Percentiles rank a stretch among this genome's conserved stretches.
Evolutionary conservation across 805 yeast genomes (phyloP).

Genomic region (Teunomyces barrocoloradensis): DNA sequence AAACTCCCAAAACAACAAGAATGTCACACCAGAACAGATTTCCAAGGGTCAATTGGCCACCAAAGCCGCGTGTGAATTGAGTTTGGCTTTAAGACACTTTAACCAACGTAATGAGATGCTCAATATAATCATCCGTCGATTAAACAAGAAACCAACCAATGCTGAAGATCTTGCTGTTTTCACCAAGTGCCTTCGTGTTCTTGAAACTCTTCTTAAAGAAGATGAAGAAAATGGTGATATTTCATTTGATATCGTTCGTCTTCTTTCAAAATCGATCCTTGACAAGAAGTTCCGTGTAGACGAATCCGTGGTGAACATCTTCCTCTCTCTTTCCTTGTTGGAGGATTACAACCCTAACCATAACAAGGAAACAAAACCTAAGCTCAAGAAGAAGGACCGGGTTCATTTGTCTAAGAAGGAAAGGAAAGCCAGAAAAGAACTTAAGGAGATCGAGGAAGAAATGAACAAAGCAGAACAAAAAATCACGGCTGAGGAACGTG

Average conservation of each 20-base stretch:
- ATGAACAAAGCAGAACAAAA: conserved; percentile 83
- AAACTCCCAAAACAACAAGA: conserved; percentile 36
- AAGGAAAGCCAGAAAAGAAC: conserved; percentile 81
- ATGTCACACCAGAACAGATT: conserved; percentile 30
- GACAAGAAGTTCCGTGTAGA: conserved; percentile 77
- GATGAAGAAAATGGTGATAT: conserved; percentile 80
- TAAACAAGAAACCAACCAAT: conserved; percentile 58
- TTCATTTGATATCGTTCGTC: conserved; percentile 68
- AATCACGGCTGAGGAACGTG: conserved; percentile 84
- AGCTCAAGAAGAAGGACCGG: conserved; percentile 75
- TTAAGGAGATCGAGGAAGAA: conserved; percentile 85
- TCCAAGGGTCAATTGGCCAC: conserved; percentile 58
- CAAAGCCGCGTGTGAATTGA: conserved; percentile 76
- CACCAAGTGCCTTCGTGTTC: conserved; percentile 55
- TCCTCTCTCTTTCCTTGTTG: conserved; percentile 64
- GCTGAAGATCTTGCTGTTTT: conserved; percentile 48
- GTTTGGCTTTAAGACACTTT: conserved; percentile 67
- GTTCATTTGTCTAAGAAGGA: conserved; percentile 90
- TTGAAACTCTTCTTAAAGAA: conserved; percentile 69
- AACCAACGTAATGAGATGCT: conserved; percentile 78
- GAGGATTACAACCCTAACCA: conserved; percentile 71
- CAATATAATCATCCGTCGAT: conserved; percentile 61
- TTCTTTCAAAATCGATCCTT: conserved; percentile 66
- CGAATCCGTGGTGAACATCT: conserved; percentile 72
- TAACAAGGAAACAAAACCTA: conserved; percentile 38